Percentiles rank a stretch among this genome's conserved stretches.
Evolutionary conservation across 1,284 basidiomycete genomes (phyloP).

Genomic region (Pholiota adiposa): DNA sequence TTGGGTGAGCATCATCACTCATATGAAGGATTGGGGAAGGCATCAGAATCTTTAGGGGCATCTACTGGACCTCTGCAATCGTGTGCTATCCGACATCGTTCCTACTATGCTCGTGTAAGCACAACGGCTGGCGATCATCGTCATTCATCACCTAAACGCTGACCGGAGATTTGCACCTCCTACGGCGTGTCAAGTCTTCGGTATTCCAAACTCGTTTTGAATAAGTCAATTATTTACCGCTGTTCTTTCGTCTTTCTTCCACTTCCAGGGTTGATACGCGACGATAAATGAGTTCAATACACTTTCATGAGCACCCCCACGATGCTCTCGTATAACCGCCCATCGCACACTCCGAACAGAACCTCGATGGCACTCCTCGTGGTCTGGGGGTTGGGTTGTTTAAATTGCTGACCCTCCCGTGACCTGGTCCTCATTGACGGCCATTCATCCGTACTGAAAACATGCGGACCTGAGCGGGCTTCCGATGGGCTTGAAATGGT

Average conservation of each 20-base stretch:
- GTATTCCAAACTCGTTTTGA: background rate
- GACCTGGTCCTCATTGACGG: background rate
- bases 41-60: too few relatives aligned
- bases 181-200: background rate
- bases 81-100: too few relatives aligned
- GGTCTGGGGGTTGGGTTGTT: too few relatives aligned
- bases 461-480: background rate
- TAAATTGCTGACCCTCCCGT: background rate
- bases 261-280: background rate
- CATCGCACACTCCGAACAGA: too few relatives aligned
- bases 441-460: background rate
- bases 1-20: too few relatives aligned
- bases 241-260: background rate
- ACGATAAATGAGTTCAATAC: background rate
- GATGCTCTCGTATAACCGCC: background rate
- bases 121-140: background rate
- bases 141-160: background rate
- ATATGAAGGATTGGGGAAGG: too few relatives aligned
- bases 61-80: too few relatives aligned
- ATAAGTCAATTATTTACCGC: background rate
- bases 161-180: background rate
- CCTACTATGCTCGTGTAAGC: too few relatives aligned
- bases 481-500: background rate
- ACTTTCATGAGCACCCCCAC: background rate
- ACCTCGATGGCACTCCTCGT: too few relatives aligned